Evolutionary conservation across 768 basidiomycete species (phyloP), one percentile per base, ranked within the genome.

Genomic region (Auriscalpium microsporum): DNA sequence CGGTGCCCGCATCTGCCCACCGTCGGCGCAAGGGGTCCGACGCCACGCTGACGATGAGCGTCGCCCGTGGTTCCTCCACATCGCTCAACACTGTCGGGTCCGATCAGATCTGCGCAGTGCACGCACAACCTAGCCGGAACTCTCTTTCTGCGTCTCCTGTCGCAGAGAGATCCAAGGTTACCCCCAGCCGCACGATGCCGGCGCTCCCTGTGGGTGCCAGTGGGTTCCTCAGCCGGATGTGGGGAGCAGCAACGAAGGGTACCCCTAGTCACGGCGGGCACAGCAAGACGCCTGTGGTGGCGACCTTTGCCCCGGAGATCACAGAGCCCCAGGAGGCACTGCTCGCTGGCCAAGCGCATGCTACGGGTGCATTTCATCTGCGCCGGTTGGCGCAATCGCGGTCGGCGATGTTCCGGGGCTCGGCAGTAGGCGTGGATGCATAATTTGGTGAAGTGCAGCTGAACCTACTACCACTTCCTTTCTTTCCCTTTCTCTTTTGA

Each of bases 171-270:
- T 46, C 70, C 61, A 57, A 62, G 49, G 65, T 61, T 19, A 33
- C 62, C n/a, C 45, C 58, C 54, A 66, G 64, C 57, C 58, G 61
- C 16, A 67, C 68, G 10, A 61, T 67, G 52, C 64, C 67, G 7
- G 54, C 59, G 16, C 53, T 63, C 21, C 47, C 40, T 42, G 13
- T 17, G 51, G 59, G 50, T 33, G 53, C 45, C 37, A 61, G 74
- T 10, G 74, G 78, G 21, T 84, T 88, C 66, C 72, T 87, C 49
- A 86, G 82, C 61, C 77, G 86, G 33, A 86, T 88, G 83, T 87
- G 86, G 82, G 86, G 78, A 37, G 82, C 79, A 10, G 82, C 83
- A 50, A 78, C 70, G 23, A 76, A 77, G 64, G 60, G 58, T 3
- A 68, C 65, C 8, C 50, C 11, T 42, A 61, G 63, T 2, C 28